phyloP scores from a whole-genome alignment of 345 rosid species.

The Excoecaria cochinchinensis region DNA sequence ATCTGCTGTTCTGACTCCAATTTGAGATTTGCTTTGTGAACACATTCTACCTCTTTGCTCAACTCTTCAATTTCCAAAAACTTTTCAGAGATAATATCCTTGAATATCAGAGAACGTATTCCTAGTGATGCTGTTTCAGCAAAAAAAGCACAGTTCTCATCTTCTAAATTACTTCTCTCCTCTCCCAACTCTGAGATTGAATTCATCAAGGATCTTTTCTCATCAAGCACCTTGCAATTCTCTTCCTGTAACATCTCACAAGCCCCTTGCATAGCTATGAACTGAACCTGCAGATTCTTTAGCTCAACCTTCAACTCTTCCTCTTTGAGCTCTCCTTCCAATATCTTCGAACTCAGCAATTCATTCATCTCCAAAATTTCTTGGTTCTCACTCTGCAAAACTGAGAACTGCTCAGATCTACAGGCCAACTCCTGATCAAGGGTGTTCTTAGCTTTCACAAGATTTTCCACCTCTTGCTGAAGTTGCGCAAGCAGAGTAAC shows the following conservation, averaged over 20 bases:
- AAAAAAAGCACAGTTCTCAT: slow-evolving; percentile 47
- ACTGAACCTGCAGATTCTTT: slow-evolving; percentile 43
- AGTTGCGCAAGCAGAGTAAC: slow-evolving; percentile 58
- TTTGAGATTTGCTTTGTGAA: slow-evolving; percentile 42
- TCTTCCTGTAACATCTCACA: slow-evolving; percentile 47
- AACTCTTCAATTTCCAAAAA: slow-evolving; percentile 46
- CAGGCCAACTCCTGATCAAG: slow-evolving; percentile 47
- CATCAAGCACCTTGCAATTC: slow-evolving; percentile 45
- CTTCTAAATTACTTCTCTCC: slow-evolving; percentile 57
- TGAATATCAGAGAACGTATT: slow-evolving; percentile 52
- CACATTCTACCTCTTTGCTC: slow-evolving; percentile 37
- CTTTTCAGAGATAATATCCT: slow-evolving; percentile 45
- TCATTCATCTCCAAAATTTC: slow-evolving; percentile 43
- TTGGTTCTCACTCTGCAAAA: slow-evolving; percentile 44
- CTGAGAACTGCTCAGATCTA: slow-evolving; percentile 43
- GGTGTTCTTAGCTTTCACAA: slow-evolving; percentile 43
- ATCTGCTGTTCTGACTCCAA: slow-evolving; percentile 28
- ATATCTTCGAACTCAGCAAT: slow-evolving; percentile 49
- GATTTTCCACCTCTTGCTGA: slow-evolving; percentile 55
- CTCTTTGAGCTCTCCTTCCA: slow-evolving; percentile 55
- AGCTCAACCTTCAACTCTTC: slow-evolving; percentile 55
- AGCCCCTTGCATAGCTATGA: slow-evolving; percentile 44
- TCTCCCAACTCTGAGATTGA: slow-evolving; percentile 41
- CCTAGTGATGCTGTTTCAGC: slow-evolving; percentile 54
- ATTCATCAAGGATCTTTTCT: slow-evolving; percentile 47